Base-by-base conservation (phyloP, 75 land plant genomes). In the Isoetes taiwanensis region DNA sequence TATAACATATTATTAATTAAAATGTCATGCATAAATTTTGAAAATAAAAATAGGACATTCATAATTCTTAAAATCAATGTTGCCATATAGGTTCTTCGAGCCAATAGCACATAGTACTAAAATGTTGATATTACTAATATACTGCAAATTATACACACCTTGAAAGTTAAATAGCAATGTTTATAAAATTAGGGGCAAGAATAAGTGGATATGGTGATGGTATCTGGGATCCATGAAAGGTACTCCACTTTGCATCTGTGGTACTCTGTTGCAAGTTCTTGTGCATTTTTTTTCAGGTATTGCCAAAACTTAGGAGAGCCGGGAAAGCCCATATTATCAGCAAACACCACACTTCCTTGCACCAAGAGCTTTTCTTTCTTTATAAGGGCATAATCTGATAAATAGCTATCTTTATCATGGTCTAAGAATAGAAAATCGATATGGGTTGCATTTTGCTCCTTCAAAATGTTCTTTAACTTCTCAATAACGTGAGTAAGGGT, bases 391-490 rank as follows among this genome's bases (percentile, higher is more conserved):
- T 24, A 64, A 17, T 64, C 65, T 32, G 65, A 31, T 4, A 64
- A 11, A 28, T 64, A 64, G 25, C 33, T 12, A 3, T 58, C 28
- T 10, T 59, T 64, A 30, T 28, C 24, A 30, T 59, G 65, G 60
- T 64, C 65, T 38, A 63, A 34, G 27, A 64, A 64, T 16, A 64
- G 4, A 8, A 33, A 64, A 14, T 64, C 65, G 26, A 62, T n/a
- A n/a, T n/a, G n/a, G n/a, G 30, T 31, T 17, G 20, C 64, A 10
- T 11, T 26, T 5, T 28, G 30, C 20, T 62, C 62, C 2, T 56
- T 33, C 20, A 62, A n/a, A n/a, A 30, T 26, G 1, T 20, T 30
- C 25, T 57, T 9, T 14, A 62, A 3, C 9, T 28, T 38, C 34
- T 62, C 64, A 30, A 62, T 28, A 0, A 27, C 30, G 14, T 19